Conservation (phyloP, 441 rosid genomes). For the Euphorbia celastroides region DNA sequence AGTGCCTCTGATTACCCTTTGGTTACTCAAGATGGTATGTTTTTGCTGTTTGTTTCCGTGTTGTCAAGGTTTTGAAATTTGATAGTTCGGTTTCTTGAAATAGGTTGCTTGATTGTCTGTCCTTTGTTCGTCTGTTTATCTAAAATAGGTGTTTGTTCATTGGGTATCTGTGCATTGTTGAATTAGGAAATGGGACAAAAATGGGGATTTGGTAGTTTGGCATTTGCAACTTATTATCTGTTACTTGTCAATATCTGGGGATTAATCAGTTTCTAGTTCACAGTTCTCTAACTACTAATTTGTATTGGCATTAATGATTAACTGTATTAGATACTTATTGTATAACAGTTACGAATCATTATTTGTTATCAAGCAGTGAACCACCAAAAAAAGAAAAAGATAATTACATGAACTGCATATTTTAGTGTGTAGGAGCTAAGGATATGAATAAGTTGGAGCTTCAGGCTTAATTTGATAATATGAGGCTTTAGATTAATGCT, state of each 20-base stretch:
- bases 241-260: background rate
- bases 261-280: background rate
- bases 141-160: background rate
- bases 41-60: background rate
- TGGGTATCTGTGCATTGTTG: background rate
- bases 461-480: background rate
- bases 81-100: conserved; percentile 1
- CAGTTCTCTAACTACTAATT: too few relatives aligned
- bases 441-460: background rate
- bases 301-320: background rate
- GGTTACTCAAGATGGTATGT: conserved; percentile 35
- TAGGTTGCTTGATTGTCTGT: background rate
- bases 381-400: too few relatives aligned
- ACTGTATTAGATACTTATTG: conserved; percentile 1
- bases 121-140: background rate
- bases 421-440: background rate
- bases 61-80: background rate
- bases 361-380: too few relatives aligned
- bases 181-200: background rate
- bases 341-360: too few relatives aligned
- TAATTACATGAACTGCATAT: too few relatives aligned
- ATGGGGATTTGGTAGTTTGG: background rate
- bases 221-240: background rate
- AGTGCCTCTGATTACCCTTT: conserved; percentile 37
- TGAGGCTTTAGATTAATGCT: conserved; percentile 5